phyloP scores from a whole-genome alignment of 441 rosid genomes.

The Pelargonium cotyledonis region DNA sequence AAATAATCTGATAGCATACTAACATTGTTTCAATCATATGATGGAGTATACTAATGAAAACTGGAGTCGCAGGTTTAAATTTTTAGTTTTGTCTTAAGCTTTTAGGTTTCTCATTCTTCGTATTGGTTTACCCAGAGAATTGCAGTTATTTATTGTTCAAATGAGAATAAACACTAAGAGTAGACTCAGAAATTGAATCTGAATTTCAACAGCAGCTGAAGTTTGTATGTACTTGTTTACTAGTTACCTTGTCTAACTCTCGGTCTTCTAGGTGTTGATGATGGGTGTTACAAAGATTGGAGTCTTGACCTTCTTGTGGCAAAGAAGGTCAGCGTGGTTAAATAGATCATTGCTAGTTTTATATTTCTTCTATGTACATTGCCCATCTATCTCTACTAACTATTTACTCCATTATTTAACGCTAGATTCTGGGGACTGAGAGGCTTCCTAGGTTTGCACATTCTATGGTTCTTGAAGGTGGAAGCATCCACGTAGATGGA shows the following conservation, averaged over 20 bases:
- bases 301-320: constrained; percentile 73
- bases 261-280: constrained; percentile 56
- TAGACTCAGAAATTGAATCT: neutral
- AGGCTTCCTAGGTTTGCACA: constrained; percentile 63
- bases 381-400: neutral
- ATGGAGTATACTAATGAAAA: neutral
- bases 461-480: constrained; percentile 86
- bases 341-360: constrained; percentile 1
- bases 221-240: constrained; percentile 1
- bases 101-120: constrained; percentile 6
- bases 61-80: neutral
- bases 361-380: neutral
- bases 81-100: neutral
- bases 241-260: neutral
- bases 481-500: constrained; percentile 97
- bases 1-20: neutral
- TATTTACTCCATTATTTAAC: constrained; percentile 18
- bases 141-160: constrained; percentile 1
- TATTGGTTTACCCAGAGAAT: neutral
- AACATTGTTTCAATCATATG: neutral
- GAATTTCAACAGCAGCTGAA: neutral
- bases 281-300: constrained; percentile 87
- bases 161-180: neutral
- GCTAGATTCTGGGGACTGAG: constrained; percentile 65
- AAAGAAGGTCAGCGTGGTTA: constrained; percentile 47